Evolutionary conservation across 139 green algal genomes (phyloP), one percentile per base, ranked within the genome.

Genomic region (Closterium sp.): DNA sequence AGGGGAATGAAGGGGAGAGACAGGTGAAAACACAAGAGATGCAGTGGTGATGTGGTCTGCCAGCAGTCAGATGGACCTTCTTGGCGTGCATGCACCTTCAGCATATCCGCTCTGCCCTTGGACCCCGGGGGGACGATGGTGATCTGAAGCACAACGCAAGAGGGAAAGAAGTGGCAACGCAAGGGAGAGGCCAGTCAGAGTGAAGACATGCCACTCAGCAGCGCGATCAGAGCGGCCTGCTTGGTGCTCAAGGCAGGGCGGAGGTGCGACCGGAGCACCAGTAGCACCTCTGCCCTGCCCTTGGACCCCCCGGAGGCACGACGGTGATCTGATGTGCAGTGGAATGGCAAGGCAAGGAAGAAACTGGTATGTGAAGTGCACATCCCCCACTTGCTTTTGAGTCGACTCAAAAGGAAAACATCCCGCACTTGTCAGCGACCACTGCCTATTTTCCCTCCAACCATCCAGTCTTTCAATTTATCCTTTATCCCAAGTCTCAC

Each of bases 11-110:
- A 9, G 5, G 38, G 97, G 97, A 86, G 99, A 94, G 95, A 99
- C 97, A 45, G 30, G 96, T 96, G 6, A 98, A 97, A n/a, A n/a
- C n/a, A n/a, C n/a, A n/a, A 99, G 94, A 94, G 99, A 96, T 50
- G 94, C n/a, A n/a, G n/a, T n/a, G n/a, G n/a, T n/a, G n/a, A n/a
- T n/a, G n/a, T n/a, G n/a, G n/a, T 29, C 89, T 99, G 96, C 95
- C 98, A 45, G 4, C 4, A 9, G 4, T 45, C 4, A 9, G 2
- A 88, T 95, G 91, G 42, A 95, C 92, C 27, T 94, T 94, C n/a
- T 92, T 89, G 17, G 97, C 95, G 91, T 98, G 97, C 95, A 91
- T 98, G 96, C 27, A 97, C 96, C 92, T 96, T 94, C 29, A 99
- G 96, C 89, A 99, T 97, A 98, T 94, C 86, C 24, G 73, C 17